Evolutionary conservation across 177 flowering plant genomes (phyloP), one percentile per base, ranked within the genome.

Genomic region (Vitis hybrid): DNA sequence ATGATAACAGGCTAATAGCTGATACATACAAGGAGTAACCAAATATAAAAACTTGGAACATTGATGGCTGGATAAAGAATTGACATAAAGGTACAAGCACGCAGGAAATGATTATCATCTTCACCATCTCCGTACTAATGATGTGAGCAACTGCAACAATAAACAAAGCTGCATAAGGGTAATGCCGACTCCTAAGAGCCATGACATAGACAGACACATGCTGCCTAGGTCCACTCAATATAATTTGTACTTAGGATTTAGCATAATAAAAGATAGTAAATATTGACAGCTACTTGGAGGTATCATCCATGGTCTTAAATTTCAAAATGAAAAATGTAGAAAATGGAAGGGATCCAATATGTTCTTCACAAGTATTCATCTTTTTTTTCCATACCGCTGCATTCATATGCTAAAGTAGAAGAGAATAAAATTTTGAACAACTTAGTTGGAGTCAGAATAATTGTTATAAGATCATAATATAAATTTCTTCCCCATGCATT

Each of bases 71-170:
- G 30, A 26, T 26, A 26, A 26, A 3, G 30, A 26, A 26, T 26
- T 26, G 30, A 26, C 30, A 26, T 26, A 26, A 26, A 26, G 18
- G 8, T 34, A 32, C 60, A 30, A 26, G 32, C 54, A 13, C 5
- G 50, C 34, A 26, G 45, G 6, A 61, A 62, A 30, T 13, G 64
- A 19, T 48, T 11, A 56, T 59, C 66, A 48, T 11, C 60, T 55
- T 75, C 67, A 93, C 97, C 98, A 91, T 68, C 98, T 88, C 74
- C 97, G 81, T 11, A 91, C 82, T 66, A 93, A 82, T 34, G 97
- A 93, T 21, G 91, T 88, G 52, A 93, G 91, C 82, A 93, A 75
- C 98, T 93, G 93, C 88, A 81, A 70, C 59, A 78, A 67, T 32
- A 57, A 77, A 55, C 13, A 60, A 69, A 60, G 30, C 30, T 26